Evolutionary conservation across 148 eudicot genomes (phyloP), one percentile per base, ranked within the genome.

Genomic region (Rhododendron williamsianum): DNA sequence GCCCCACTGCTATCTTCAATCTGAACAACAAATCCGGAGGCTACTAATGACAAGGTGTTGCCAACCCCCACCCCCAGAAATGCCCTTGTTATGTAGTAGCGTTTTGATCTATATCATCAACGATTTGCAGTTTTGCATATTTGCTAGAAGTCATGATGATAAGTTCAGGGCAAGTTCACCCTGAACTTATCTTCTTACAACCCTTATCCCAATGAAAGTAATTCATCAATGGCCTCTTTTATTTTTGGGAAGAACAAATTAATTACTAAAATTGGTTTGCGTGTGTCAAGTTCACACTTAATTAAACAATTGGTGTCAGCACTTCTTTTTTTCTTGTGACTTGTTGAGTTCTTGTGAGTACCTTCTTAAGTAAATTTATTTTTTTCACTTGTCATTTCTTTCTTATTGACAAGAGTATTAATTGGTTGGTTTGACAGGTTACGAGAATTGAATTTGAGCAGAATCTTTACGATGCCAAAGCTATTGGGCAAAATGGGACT

Each of bases 371-470:
- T 45, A 16, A 46, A 27, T 83, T 36, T 46, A 46, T 65, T 27
- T 52, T 4, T 9, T 18, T 9, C 63, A 36, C 69, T 19, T 36
- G 16, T 56, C 9, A 41, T 69, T 16, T 9, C 51, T 48, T 81
- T 76, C 71, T 82, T 58, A 27, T 46, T 54, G 56, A 56, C 60
- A 81, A 43, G 76, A 27, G 58, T 48, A 11, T 48, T 46, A 45
- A 51, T 72, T 81, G 43, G 49, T 80, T 81, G 25, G 65, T 86
- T 85, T 83, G 89, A 48, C 90, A 95, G 97, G 89, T 88, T 67
- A 91, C 84, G 71, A 93, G 87, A 36, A 73, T 83, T 76, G 91
- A 89, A 85, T 48, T 71, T 54, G 93, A 84, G 88, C 89, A 86
- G 48, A 84, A 71, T 56, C 83, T 81, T 76, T 80, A 80, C 54